Evolutionary conservation across 768 basidiomycete genomes (phyloP), one percentile per base, ranked within the genome.

Genomic region (Agrocybe pediades): DNA sequence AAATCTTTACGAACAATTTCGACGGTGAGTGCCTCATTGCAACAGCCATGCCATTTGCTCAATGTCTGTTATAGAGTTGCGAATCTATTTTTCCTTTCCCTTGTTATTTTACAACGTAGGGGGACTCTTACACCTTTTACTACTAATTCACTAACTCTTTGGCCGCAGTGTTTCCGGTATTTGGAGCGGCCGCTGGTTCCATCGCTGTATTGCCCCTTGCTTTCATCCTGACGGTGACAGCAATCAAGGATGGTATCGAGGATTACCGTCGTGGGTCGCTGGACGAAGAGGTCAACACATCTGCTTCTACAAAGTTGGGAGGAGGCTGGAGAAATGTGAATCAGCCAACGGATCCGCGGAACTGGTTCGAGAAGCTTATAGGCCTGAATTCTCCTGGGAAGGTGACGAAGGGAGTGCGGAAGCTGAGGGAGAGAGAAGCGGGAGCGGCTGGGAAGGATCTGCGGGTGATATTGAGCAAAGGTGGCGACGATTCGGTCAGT

Each of bases 271-370:
- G 96, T 46, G 89, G 88, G 9, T 62, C 71, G 8, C 78, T 95
- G 36, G 96, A 99, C 67, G 90, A 97, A 56, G 86, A 94, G 64
- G 95, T 98, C 60, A 99, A 99, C 74, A 97, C 86, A 49, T 94
- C 91, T 0, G 92, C 95, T 2, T 87, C 90, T 11, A 98, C 95
- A 1, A 92, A 92, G 59, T 82, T 99, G 9, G 86, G 85, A 6
- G 83, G 89, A 40, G 72, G 74, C 33, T 97, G 93, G 92, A 79
- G 78, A 51, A 98, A 99, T 68, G 84, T 94, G 20, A 99, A 98
- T 63, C 87, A 88, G 54, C 90, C 88, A 0, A 74, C 68, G 3
- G 94, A 96, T 68, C 78, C 88, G 0, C 83, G 94, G 6, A 71
- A 81, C 0, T 92, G 86, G 83, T 76, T 86, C 53, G 83, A 96